Base-by-base conservation (phyloP, 225 moss, liverwort and hornwort genomes). In the Marchantia polymorpha region DNA sequence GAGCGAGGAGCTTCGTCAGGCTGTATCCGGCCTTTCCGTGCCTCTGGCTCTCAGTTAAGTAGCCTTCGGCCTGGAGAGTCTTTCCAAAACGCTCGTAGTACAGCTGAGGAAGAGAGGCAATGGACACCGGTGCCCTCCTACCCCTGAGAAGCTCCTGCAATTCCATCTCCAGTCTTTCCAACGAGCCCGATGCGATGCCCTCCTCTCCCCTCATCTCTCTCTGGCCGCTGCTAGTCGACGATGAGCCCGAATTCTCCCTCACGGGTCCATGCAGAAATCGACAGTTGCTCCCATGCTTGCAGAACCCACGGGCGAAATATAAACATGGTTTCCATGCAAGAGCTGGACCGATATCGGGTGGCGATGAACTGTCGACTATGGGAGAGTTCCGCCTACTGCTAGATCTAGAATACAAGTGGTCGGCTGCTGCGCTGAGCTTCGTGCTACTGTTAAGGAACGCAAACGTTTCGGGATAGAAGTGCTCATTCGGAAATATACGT, bases 11-110 rank as follows among this genome's bases (percentile, higher is more conserved):
- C 88, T 96, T 96, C 0, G 96, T 96, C 82, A 96, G 78, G 74
- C 96, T 96, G 56, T 94, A 96, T 15, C 96, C 96, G 30, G 96
- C 96, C 81, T 96, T 96, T 15, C 96, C 96, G 80, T 96, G 96
- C 26, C 96, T 92, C 89, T 96, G 96, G 75, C 94, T 94, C 79
- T 96, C 96, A 17, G 96, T 96, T n/a, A 96, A 87, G 49, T 96
- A 96, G 19, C 96, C 96, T 80, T 96, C 96, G 8, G 96, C 96
- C 88, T 96, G 96, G 53, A 96, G 60, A 7, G 96, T 96, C 84
- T 96, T 96, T n/a, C 96, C 96, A 52, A 93, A 96, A 16, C 96
- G 85, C 64, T 96, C 96, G 76, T 96, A 96, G 69, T 96, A 96
- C 58, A 96, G 78, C 86, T 96, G 96, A 66, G 96, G 96, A 52